Base-by-base conservation (phyloP, 2,329 filamentous ascomycete species). In the Blastomyces emzantsi region DNA sequence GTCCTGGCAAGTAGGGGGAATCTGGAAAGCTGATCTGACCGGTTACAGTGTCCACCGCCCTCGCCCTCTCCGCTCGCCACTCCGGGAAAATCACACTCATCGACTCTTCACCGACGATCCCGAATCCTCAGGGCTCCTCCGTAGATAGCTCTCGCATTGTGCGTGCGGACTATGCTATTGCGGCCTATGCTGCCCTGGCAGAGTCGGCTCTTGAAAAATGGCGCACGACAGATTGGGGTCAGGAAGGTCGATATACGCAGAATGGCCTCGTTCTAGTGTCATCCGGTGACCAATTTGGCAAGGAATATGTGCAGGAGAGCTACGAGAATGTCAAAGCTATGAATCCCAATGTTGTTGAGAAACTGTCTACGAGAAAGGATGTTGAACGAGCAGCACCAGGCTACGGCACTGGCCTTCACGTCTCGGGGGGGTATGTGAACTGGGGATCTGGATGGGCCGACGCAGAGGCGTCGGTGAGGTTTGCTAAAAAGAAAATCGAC, bases 81-180 rank as follows among this genome's bases (percentile, higher is more conserved):
- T 69, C 78, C 62, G 81, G 79, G 25, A 74, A 77, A 54, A 82
- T 87, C 65, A 86, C 83, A 7, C 73, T 87, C 43, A 73, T 87
- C 62, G 85, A 87, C 67, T 77, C 82, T 30, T 78, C 81, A 25
- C 74, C 80, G 2, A 73, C 70, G 45, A 85, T 86, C 63, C 85
- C 84, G 28, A 81, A 84, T 61, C 81, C 82, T 1, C 81, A 86
- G 70, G 83, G 81, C 62, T 82, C 83, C 13, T 84, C 81, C 66
- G 81, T 86, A 65, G 85, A 87, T 72, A 79, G 79, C 56, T 85
- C 82, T 28, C 83, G 85, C 63, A 87, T 87, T 67, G 80, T 87
- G 60, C 81, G 85, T 43, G 82, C 87, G 47, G 93, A 97, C 80
- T 97, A 97, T 72, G 87, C 90, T 5, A 87, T 93, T 71, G 78